These are phyloP conservation scores for Ophiobolus disseminans DNA, from an alignment of 2,329 filamentous ascomycete genomes.

Conservation along the genomic window DNA sequence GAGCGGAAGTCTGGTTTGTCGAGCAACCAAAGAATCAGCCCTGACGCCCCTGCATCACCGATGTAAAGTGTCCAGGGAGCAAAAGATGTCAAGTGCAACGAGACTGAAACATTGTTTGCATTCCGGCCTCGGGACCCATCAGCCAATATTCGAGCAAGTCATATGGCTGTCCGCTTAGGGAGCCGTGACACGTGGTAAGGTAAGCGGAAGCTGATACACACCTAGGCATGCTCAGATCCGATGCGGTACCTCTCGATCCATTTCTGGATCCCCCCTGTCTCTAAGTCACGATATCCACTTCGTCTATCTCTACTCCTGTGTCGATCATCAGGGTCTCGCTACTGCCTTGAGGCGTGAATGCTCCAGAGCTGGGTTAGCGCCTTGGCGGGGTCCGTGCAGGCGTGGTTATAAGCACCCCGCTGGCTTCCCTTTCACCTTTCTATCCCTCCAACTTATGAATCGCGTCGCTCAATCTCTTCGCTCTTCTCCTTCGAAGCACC, in stretches of 20 bases:
- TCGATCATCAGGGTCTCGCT: conserved; percentile 25
- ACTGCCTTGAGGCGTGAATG: conserved; percentile 25
- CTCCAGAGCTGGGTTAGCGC: conserved; percentile 20
- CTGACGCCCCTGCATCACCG: too few relatives aligned
- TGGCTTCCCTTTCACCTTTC: conserved; percentile 39
- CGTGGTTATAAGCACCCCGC: conserved; percentile 24
- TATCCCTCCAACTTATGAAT: conserved; percentile 45
- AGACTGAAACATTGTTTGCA: conserved; percentile 40
- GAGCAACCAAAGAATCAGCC: too few relatives aligned
- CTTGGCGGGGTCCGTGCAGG: conserved; percentile 2
- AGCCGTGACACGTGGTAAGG: conserved; percentile 44
- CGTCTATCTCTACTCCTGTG: conserved; percentile 6
- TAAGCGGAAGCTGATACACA: conserved; percentile 32
- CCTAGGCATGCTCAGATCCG: conserved; percentile 6
- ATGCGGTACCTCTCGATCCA: conserved; percentile 9
- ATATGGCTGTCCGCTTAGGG: conserved; percentile 31
- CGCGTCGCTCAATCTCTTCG: conserved; percentile 31
- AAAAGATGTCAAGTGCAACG: conserved; percentile 15
- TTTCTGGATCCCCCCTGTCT: conserved; percentile 6
- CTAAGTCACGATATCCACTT: conserved; percentile 9
- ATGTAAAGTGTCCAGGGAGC: too few relatives aligned
- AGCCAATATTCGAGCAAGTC: conserved; percentile 34
- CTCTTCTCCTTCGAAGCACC: conserved; percentile 26
- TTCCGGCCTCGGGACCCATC: conserved; percentile 29
- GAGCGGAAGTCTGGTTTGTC: too few relatives aligned